Conservation (phyloP, 2,329 filamentous ascomycete species). For the Diaporthe citriasiana region DNA sequence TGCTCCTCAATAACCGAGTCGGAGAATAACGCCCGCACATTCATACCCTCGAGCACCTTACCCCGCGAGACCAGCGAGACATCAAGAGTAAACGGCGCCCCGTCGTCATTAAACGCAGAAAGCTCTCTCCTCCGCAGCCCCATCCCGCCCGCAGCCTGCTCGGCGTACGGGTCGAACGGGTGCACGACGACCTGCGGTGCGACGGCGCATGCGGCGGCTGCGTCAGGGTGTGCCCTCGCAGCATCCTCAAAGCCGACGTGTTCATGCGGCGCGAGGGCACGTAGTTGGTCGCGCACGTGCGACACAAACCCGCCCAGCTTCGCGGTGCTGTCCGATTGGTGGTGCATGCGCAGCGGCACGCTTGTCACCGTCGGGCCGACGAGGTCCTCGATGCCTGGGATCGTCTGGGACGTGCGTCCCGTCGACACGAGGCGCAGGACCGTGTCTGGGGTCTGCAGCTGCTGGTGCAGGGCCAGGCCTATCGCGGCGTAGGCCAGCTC, state of each 20-base stretch:
- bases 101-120: neutral
- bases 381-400: neutral
- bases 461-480: constrained; percentile 14
- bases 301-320: neutral
- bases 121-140: constrained; percentile 2
- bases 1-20: neutral
- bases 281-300: constrained; percentile 19
- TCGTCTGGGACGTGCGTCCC: neutral
- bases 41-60: neutral
- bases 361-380: constrained; percentile 1
- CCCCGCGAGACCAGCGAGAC: neutral
- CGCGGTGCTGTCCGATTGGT: neutral
- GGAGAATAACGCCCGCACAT: neutral
- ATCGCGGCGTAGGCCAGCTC: constrained; percentile 13
- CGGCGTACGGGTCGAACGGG: constrained; percentile 4
- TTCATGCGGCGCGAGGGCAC: constrained; percentile 6
- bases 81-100: neutral
- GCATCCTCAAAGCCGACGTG: neutral
- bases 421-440: constrained; percentile 7
- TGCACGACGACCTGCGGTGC: constrained; percentile 11
- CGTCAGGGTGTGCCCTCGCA: neutral
- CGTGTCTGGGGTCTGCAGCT: constrained; percentile 22
- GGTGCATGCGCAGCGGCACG: constrained; percentile 4
- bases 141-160: neutral
- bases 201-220: neutral